Base-by-base conservation (phyloP, 1,284 basidiomycete species). In the Cryptococcus sp. region DNA sequence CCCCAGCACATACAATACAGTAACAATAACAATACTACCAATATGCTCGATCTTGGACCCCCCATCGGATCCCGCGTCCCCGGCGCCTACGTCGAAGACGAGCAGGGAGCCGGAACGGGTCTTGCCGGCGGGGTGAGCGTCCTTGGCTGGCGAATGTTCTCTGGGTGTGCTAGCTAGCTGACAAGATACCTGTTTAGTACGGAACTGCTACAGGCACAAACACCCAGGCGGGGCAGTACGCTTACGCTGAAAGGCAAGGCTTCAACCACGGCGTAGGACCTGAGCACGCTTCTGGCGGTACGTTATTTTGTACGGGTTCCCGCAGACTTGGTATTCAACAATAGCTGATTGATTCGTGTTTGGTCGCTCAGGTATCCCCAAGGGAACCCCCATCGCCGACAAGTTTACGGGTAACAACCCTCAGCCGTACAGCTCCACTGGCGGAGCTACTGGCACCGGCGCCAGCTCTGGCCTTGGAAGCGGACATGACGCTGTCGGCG, bases 251-350 rank as follows among this genome's bases (percentile, higher is more conserved):
- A 20, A 45, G 52, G 23, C 46, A 49, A 1, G 63, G 61, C 40
- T 69, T 71, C 64, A 69, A 69, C 58, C 35, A 55, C 36, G 68
- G 69, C 48, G 50, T 69, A 38, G 69, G 69, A 20, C 65, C 65
- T 11, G 60, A 57, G 16, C 67, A 70, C 58, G 69, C 69, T 39
- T 70, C 69, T 15, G 62, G 60, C 35, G 68, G 68, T 65, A 37
- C n/a, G n/a, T n/a, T n/a, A n/a, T n/a, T n/a, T n/a, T n/a, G n/a
- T n/a, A n/a, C n/a, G n/a, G n/a, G n/a, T n/a, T n/a, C n/a, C n/a
- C n/a, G n/a, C n/a, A n/a, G 28, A 8, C 7, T 39, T 38, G 7
- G 12, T 37, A 21, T 12, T 11, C 21, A 12, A 15, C 23, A 21
- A 46, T 48, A 20, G 40, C 42, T 52, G 21, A n/a, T 20, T 3